phyloP scores from a whole-genome alignment of 2,329 filamentous ascomycete species.

The Fusarium fracticaudum region DNA sequence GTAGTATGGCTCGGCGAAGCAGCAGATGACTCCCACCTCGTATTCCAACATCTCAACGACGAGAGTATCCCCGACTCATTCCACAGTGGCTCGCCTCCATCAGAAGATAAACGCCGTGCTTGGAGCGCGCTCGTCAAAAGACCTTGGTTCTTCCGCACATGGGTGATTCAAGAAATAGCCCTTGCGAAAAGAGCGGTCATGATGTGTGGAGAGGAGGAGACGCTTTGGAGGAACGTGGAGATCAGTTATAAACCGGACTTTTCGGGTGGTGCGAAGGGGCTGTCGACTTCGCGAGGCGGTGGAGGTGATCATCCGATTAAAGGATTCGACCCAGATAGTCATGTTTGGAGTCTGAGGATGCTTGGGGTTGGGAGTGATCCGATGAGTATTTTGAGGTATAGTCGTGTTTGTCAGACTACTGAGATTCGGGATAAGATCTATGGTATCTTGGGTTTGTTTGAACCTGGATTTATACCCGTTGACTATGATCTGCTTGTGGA shows the following conservation, averaged over 20 bases:
- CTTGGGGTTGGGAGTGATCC: background rate
- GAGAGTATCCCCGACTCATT: rapidly evolving
- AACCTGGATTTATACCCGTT: background rate
- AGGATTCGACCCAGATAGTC: constrained; percentile 1
- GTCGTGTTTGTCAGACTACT: constrained; percentile 1
- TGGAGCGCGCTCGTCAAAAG: constrained; percentile 5
- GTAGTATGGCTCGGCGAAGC: constrained; percentile 15
- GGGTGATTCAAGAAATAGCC: constrained; percentile 18
- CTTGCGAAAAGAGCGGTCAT: background rate
- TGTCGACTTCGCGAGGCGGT: background rate
- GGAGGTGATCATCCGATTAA: background rate
- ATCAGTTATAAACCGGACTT: background rate
- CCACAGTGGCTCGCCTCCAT: rapidly evolving
- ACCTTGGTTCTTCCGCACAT: constrained; percentile 25
- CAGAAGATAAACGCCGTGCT: background rate
- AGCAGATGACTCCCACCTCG: background rate
- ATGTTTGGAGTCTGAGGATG: background rate
- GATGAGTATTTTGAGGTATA: constrained; percentile 8
- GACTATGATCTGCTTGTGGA: background rate
- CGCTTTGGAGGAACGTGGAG: background rate
- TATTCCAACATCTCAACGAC: constrained; percentile 6
- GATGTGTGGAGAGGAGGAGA: constrained; percentile 5
- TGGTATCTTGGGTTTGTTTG: constrained; percentile 5
- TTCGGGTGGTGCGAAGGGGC: background rate
- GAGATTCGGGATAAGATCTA: constrained; percentile 20